Percentiles rank a stretch among this genome's conserved stretches.
These are phyloP conservation scores for Tricholoma bakamatsutake DNA, from an alignment of 768 basidiomycete species.

Conservation along the genomic window DNA sequence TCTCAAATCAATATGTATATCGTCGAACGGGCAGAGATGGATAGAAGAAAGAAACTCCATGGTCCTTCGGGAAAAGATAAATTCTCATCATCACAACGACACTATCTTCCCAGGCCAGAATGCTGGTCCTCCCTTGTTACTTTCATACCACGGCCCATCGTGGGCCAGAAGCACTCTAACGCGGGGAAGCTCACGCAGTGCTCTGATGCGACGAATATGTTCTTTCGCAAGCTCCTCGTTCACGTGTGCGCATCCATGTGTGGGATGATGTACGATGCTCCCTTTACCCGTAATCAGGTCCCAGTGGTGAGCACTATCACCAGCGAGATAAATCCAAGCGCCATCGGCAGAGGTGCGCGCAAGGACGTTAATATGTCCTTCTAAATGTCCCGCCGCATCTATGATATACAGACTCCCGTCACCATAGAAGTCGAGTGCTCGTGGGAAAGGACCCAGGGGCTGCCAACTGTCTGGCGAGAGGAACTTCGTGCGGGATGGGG, in stretches of 20 bases:
- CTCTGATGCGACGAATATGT: slow-evolving; percentile 30
- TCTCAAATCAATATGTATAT: too few relatives aligned
- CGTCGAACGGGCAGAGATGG: too few relatives aligned
- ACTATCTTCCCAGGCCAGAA: slow-evolving; percentile 38
- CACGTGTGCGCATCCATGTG: slow-evolving; percentile 35
- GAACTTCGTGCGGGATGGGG: slow-evolving; percentile 10
- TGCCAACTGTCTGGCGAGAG: slow-evolving; percentile 11
- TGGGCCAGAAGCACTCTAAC: slow-evolving; percentile 49
- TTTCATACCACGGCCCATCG: slow-evolving; percentile 45
- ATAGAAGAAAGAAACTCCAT: too few relatives aligned
- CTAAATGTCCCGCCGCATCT: slow-evolving; percentile 51
- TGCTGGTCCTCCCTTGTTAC: slow-evolving; percentile 34
- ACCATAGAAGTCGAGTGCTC: slow-evolving; percentile 45
- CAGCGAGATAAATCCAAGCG: slow-evolving; percentile 8
- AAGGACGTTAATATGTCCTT: slow-evolving; percentile 49
- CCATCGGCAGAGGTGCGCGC: slow-evolving; percentile 49
- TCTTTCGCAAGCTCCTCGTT: slow-evolving; percentile 37
- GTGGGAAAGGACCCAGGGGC: slow-evolving; percentile 24
- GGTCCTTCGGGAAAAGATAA: too few relatives aligned
- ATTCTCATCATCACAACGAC: slow-evolving; percentile 1
- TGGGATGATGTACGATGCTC: slow-evolving; percentile 17
- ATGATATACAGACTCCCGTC: slow-evolving; percentile 57
- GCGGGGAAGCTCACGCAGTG: slow-evolving; percentile 29
- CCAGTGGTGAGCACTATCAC: slow-evolving; percentile 53
- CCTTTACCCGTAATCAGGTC: slow-evolving; percentile 41